Percentiles rank a stretch among this genome's conserved stretches.
phyloP scores from a whole-genome alignment of 1,284 basidiomycete genomes.

The Irpex sp. region DNA sequence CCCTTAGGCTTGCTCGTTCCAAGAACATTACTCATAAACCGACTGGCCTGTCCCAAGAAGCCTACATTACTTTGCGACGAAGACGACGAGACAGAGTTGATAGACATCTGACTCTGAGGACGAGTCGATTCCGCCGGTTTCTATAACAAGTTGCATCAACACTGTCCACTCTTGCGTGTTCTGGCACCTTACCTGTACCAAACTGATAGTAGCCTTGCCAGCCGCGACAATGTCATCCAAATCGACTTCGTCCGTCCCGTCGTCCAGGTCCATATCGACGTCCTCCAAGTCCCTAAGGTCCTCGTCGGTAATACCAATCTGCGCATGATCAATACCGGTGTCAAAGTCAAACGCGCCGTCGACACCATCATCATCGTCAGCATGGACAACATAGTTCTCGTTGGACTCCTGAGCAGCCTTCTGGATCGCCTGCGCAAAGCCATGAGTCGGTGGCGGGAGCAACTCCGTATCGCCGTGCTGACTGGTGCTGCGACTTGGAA shows the following conservation, averaged over 20 bases:
- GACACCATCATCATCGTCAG: conserved; percentile 7
- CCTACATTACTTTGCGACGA: conserved; percentile 55
- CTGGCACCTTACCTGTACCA: conserved; percentile 40
- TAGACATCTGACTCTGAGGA: conserved; percentile 51
- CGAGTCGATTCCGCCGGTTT: conserved; percentile 8
- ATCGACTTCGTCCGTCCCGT: conserved; percentile 28
- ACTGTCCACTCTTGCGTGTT: neutral
- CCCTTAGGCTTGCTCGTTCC: conserved; percentile 61
- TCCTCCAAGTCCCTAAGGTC: conserved; percentile 23
- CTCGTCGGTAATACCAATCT: conserved; percentile 16
- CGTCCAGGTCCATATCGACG: conserved; percentile 32
- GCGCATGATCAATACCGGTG: conserved; percentile 3
- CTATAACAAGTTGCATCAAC: conserved; percentile 8
- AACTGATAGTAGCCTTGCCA: conserved; percentile 35
- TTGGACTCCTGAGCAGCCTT: conserved; percentile 9
- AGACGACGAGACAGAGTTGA: conserved; percentile 44
- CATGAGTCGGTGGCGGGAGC: conserved; percentile 17
- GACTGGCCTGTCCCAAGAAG: conserved; percentile 65
- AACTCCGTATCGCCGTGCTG: conserved; percentile 28
- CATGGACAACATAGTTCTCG: conserved; percentile 5
- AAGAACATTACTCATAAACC: conserved; percentile 58
- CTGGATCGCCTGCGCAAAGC: conserved; percentile 14
- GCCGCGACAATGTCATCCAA: conserved; percentile 36
- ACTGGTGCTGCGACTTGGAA: conserved; percentile 35
- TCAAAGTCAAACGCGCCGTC: conserved; percentile 1